phyloP scores from a whole-genome alignment of 2,329 filamentous ascomycete genomes.

The Xylaria sp. region DNA sequence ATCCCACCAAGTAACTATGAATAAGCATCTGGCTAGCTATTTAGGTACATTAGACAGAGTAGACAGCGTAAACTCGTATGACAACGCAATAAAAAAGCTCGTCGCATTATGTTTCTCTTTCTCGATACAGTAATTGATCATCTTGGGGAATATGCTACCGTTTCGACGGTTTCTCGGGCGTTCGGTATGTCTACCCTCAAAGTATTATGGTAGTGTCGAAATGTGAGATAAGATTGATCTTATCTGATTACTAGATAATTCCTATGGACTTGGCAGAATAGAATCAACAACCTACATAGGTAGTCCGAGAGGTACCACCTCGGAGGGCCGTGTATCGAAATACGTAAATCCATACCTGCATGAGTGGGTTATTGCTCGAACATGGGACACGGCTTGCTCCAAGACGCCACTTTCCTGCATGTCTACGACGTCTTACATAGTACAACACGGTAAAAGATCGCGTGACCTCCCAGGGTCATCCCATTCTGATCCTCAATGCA shows the following conservation, averaged over 20 bases:
- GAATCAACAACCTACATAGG: background rate
- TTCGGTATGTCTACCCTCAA: background rate
- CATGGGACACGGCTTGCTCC: background rate
- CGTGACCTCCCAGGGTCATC: constrained; percentile 14
- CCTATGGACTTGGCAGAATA: background rate
- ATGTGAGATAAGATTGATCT: background rate
- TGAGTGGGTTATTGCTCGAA: background rate
- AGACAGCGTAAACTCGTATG: background rate
- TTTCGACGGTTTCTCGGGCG: background rate
- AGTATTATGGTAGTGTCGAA: background rate
- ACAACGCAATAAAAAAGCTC: background rate
- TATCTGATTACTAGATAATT: background rate
- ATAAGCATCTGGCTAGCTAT: constrained; percentile 4
- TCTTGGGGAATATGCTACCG: background rate
- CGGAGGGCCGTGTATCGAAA: background rate
- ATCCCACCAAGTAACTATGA: constrained; percentile 11
- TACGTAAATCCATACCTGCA: background rate
- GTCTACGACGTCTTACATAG: background rate
- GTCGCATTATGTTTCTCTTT: background rate
- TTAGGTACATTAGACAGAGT: background rate
- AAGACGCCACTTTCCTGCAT: background rate
- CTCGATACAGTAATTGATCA: background rate
- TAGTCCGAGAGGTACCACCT: background rate
- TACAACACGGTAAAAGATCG: constrained; percentile 18
- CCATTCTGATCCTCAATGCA: background rate